Percentiles rank a stretch among this genome's conserved stretches.
Evolutionary conservation across 495 filamentous ascomycete genomes (phyloP).

Genomic region (Pyrenopolyporus hunteri): DNA sequence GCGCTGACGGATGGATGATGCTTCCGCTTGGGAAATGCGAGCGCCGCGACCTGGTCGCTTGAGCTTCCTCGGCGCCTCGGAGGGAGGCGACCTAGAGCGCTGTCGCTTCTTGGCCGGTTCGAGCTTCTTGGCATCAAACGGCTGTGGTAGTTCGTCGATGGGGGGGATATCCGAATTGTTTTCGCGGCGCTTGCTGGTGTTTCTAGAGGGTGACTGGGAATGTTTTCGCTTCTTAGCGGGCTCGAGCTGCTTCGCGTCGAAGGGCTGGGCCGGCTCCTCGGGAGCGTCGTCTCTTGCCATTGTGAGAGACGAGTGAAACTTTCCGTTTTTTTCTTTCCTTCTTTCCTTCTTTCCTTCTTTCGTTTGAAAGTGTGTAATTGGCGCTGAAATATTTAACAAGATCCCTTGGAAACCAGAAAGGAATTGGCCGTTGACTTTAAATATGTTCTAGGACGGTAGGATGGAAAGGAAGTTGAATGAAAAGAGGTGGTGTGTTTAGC

Average conservation of each 20-base stretch:
- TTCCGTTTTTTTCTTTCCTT: no score
- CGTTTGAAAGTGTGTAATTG: not conserved
- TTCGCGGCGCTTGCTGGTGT: slow-evolving; percentile 19
- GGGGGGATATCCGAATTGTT: slow-evolving; percentile 13
- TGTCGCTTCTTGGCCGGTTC: slow-evolving; percentile 59
- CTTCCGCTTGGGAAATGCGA: slow-evolving; percentile 73
- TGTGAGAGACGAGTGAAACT: slow-evolving; percentile 4
- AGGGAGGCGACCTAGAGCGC: slow-evolving; percentile 49
- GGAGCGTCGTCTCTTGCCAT: slow-evolving; percentile 40
- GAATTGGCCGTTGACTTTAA: not conserved
- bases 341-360: not conserved
- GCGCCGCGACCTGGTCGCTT: slow-evolving; percentile 87
- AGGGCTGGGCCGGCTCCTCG: slow-evolving; percentile 45
- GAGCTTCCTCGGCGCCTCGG: slow-evolving; percentile 66
- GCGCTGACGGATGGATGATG: slow-evolving; percentile 70
- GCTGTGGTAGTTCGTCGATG: slow-evolving; percentile 57
- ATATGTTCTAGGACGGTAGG: not conserved
- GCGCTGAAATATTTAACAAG: not conserved
- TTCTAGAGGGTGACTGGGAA: slow-evolving; percentile 22
- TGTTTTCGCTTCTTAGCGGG: slow-evolving; percentile 45
- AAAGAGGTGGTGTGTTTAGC: not conserved
- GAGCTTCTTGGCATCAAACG: slow-evolving; percentile 61
- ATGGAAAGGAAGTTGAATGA: slow-evolving; percentile 1
- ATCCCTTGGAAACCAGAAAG: not conserved
- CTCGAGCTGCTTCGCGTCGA: slow-evolving; percentile 50